These are phyloP conservation scores for Onygena corvina DNA, from an alignment of 2,329 filamentous ascomycete genomes.

Conservation along the genomic window DNA sequence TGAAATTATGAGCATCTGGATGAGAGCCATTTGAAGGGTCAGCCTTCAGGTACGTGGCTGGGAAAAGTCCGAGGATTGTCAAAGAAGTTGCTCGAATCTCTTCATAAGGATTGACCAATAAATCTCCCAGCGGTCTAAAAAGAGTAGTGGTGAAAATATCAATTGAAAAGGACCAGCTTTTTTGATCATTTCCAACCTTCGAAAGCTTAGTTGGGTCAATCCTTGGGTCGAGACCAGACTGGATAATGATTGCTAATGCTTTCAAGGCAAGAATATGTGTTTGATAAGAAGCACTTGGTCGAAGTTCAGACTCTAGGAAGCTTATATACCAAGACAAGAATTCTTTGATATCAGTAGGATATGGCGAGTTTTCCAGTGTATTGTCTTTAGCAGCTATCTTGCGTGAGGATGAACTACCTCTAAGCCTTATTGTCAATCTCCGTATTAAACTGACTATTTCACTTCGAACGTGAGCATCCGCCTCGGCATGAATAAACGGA, in stretches of 20 bases:
- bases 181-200: conserved; percentile 39
- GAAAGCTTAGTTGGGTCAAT: conserved; percentile 30
- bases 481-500: conserved; percentile 63
- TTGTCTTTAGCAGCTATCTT: not conserved
- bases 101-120: conserved; percentile 82
- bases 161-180: conserved; percentile 40
- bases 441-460: conserved; percentile 65
- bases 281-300: conserved; percentile 76
- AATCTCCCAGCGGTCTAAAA: conserved; percentile 55
- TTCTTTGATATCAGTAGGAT: conserved; percentile 4
- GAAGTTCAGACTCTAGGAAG: conserved; percentile 62
- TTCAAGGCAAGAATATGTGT: conserved; percentile 72
- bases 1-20: not conserved
- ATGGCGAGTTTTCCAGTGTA: not conserved
- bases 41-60: conserved; percentile 19
- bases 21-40: not conserved
- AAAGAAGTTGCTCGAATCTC: conserved; percentile 58
- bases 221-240: conserved; percentile 51
- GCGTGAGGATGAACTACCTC: conserved; percentile 41
- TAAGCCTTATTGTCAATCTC: conserved; percentile 63
- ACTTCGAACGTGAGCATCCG: conserved; percentile 74
- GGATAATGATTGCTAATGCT: conserved; percentile 54
- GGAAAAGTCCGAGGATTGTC: conserved; percentile 34
- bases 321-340: conserved; percentile 65
- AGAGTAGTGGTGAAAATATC: conserved; percentile 32